Evolutionary conservation across 179 eudicot genomes (phyloP).

Genomic region (Amaranthus tricolor): DNA sequence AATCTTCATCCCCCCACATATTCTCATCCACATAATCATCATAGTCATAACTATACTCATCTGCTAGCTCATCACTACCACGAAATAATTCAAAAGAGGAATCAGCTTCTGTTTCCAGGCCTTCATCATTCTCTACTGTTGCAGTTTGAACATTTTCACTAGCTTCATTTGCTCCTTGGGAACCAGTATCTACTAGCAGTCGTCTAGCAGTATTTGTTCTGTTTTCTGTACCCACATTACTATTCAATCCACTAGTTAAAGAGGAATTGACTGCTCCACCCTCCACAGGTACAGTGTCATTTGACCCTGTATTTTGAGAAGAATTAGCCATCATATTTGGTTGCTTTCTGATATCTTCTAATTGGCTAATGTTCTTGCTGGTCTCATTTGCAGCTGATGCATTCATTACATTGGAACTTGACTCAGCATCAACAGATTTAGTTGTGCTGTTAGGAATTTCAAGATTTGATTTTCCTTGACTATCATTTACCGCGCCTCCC

Average conservation of each 20-base stretch:
- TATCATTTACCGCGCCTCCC: constrained; percentile 32
- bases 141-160: constrained; percentile 50
- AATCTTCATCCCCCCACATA: constrained; percentile 98
- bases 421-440: constrained; percentile 23
- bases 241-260: constrained; percentile 39
- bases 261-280: constrained; percentile 40
- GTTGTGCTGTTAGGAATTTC: constrained; percentile 17
- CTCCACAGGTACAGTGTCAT: constrained; percentile 33
- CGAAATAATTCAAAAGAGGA: constrained; percentile 90
- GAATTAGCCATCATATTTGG: constrained; percentile 34
- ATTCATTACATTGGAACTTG: constrained; percentile 19
- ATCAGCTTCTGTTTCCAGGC: constrained; percentile 87
- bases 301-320: constrained; percentile 39
- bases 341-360: constrained; percentile 36
- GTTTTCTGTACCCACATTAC: constrained; percentile 31
- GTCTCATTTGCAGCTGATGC: constrained; percentile 24
- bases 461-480: constrained; percentile 30
- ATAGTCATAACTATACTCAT: constrained; percentile 96
- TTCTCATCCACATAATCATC: constrained; percentile 91
- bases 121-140: constrained; percentile 78
- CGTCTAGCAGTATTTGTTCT: constrained; percentile 55
- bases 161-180: constrained; percentile 31
- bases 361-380: constrained; percentile 26
- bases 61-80: constrained; percentile 80
- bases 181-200: constrained; percentile 58